Conservation (phyloP, 179 eudicot genomes). For the Camellia oleifera region DNA sequence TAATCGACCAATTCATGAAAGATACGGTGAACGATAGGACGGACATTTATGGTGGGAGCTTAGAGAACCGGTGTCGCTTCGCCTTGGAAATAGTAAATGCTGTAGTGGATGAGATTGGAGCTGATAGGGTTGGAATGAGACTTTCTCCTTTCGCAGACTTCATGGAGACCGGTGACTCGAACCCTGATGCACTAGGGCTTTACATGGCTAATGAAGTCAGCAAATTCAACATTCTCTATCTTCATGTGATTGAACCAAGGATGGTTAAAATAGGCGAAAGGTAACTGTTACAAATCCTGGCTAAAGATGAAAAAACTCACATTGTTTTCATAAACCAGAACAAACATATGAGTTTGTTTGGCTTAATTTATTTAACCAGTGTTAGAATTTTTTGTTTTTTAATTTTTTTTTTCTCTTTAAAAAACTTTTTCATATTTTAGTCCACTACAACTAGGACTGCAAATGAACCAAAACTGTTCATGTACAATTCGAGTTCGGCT, state of each 20-base stretch:
- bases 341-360: too few species aligned
- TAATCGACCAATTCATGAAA: constrained; percentile 24
- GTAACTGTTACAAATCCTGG: too few species aligned
- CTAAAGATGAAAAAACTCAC: too few species aligned
- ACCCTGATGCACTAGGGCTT: constrained; percentile 21
- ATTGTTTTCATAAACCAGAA: too few species aligned
- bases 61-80: constrained; percentile 21
- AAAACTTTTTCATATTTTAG: too few species aligned
- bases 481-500: too few species aligned
- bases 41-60: constrained; percentile 19
- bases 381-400: too few species aligned
- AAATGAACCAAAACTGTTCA: too few species aligned
- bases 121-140: constrained; percentile 23
- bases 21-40: constrained; percentile 22
- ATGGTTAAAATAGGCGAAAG: too few species aligned
- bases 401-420: too few species aligned
- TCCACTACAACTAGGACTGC: too few species aligned
- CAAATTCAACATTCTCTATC: constrained; percentile 14
- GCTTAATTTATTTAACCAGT: too few species aligned
- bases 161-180: constrained; percentile 18
- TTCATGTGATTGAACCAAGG: constrained; percentile 25
- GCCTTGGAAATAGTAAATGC: constrained; percentile 21
- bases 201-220: constrained; percentile 24
- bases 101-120: constrained; percentile 19
- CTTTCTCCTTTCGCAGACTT: constrained; percentile 15